Evolutionary conservation across 2,329 filamentous ascomycete genomes (phyloP).

Genomic region (Sphaceloma murrayae): DNA sequence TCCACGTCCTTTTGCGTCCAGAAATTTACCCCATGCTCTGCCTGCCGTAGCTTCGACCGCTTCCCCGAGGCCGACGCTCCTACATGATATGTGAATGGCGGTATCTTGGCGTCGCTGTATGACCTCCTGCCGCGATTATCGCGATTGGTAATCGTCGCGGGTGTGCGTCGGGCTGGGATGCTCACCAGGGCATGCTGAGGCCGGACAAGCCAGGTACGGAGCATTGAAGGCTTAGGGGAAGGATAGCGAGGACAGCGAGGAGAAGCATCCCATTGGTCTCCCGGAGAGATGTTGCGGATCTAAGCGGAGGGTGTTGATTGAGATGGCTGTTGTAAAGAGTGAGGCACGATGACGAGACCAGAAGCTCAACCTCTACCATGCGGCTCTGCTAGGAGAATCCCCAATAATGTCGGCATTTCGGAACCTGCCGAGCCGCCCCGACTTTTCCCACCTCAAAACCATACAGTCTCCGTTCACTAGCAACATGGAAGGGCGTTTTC

Average conservation of each 20-base stretch:
- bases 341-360: not conserved
- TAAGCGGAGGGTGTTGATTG: not conserved
- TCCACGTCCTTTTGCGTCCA: slow-evolving; percentile 27
- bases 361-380: not conserved
- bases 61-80: slow-evolving; percentile 31
- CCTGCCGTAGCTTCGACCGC: slow-evolving; percentile 27
- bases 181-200: slow-evolving; percentile 39
- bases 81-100: slow-evolving; percentile 31
- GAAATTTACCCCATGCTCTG: slow-evolving; percentile 43
- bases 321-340: not conserved
- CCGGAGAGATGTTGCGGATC: not conserved
- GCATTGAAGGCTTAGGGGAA: slow-evolving; percentile 17
- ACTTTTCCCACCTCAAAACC: not conserved
- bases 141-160: slow-evolving; percentile 32
- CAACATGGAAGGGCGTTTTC: too few species aligned
- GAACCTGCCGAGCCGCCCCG: not conserved
- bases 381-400: slow-evolving; percentile 5
- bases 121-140: slow-evolving; percentile 14
- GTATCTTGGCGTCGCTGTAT: slow-evolving; percentile 12
- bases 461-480: too few species aligned
- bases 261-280: slow-evolving; percentile 12
- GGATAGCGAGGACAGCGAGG: slow-evolving; percentile 8
- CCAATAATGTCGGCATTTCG: not conserved
- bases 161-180: slow-evolving; percentile 42
- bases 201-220: slow-evolving; percentile 17